Evolutionary conservation across 441 rosid species (phyloP), one percentile per base, ranked within the genome.

Genomic region (Geranium incanum): DNA sequence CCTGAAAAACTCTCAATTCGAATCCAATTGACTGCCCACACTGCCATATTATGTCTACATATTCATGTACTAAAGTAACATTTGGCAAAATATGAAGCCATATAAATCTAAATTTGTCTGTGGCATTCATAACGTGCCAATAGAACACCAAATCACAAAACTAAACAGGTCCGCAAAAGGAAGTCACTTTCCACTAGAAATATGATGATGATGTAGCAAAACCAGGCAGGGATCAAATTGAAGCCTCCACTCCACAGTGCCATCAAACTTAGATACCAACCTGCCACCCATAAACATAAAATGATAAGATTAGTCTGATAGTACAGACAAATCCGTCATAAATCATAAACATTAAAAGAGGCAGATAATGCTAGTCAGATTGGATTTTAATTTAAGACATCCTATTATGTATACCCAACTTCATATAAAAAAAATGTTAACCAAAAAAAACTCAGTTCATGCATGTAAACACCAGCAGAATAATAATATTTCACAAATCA

Each of bases 161-260:
- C 63, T 18, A 52, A n/a, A 52, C 60, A 52, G 60, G 63, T 57
- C 63, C 28, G 8, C 63, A 57, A 16, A 57, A 16, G 23, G 63
- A 57, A 16, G 63, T 18, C 63, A 57, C 63, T 1, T 57, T 57
- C 63, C 63, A 57, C 63, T 5, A 5, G 5, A 15, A 18, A 57
- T 18, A 16, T 0, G 63, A 57, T 15, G 63, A 57, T 16, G 63
- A 4, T 18, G 63, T 57, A 57, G 63, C 63, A 57, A 1, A 18
- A 18, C 23, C 63, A 16, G 63, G 3, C 57, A 50, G 16, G 57
- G 11, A 50, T 13, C 57, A 15, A 50, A 50, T 48, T 18, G 63
- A 57, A 57, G 63, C 63, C 18, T 57, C 63, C 63, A 18, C 63
- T 57, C 63, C 63, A 18, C 63, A 18, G 6, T 57, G 28, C 28